phyloP scores from a whole-genome alignment of 441 rosid species.

The Hura crepitans region DNA sequence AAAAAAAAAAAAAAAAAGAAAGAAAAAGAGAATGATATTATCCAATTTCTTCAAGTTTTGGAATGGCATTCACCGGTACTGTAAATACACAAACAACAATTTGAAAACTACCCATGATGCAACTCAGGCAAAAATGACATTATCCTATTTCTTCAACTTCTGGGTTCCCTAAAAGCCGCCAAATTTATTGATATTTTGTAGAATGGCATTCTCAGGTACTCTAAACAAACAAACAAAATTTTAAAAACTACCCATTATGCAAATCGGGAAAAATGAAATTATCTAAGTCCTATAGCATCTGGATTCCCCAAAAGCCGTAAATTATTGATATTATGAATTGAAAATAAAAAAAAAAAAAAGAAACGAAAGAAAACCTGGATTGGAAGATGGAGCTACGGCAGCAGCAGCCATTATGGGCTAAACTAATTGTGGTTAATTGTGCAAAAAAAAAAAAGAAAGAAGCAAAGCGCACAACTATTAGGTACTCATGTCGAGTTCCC shows the following conservation, averaged over 20 bases:
- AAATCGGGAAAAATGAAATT: neutral
- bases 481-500: conserved; percentile 34
- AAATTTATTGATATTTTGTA: too few relatives aligned
- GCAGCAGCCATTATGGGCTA: conserved; percentile 32
- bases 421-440: conserved; percentile 2
- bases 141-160: neutral
- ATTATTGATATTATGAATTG: neutral
- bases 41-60: too few relatives aligned
- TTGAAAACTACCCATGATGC: neutral
- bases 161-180: neutral
- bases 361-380: conserved; percentile 22
- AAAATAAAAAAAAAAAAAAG: neutral
- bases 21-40: too few relatives aligned
- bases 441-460: conserved; percentile 29
- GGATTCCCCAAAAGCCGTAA: too few relatives aligned
- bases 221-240: neutral
- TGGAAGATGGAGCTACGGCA: conserved; percentile 39
- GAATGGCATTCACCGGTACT: conserved; percentile 36
- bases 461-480: conserved; percentile 25
- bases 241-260: neutral
- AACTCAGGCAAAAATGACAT: neutral
- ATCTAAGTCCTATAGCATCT: neutral
- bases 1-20: too few relatives aligned
- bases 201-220: too few relatives aligned
- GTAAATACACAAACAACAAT: conserved; percentile 14